Evolutionary conservation across 2,329 filamentous ascomycete genomes (phyloP).

Genomic region (Chrysoporthe cubensis): DNA sequence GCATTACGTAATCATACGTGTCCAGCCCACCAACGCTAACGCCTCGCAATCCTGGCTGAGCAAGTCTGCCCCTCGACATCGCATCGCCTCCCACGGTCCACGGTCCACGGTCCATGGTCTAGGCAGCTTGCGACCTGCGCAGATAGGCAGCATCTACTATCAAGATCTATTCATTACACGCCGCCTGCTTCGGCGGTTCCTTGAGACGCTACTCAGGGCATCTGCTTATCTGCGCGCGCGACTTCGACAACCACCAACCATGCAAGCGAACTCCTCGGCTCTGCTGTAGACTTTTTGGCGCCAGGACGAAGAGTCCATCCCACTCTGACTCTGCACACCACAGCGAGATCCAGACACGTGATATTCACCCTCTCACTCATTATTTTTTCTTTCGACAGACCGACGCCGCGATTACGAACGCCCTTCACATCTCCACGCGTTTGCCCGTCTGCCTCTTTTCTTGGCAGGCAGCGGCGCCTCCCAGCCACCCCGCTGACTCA

Average conservation of each 20-base stretch:
- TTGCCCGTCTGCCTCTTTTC: not conserved
- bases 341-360: not conserved
- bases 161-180: not conserved
- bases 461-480: not conserved
- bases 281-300: conserved; percentile 14
- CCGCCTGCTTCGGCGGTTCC: not conserved
- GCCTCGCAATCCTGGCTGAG: conserved; percentile 8
- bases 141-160: not conserved
- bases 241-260: conserved; percentile 4
- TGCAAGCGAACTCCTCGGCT: conserved; percentile 9
- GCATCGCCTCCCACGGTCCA: conserved; percentile 3
- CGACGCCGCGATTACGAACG: conserved; percentile 4
- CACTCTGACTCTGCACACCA: conserved; percentile 11
- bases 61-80: conserved; percentile 20
- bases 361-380: conserved; percentile 4
- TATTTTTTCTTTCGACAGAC: conserved; percentile 9
- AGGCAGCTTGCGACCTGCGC: not conserved
- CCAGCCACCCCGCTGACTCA: conserved; percentile 29
- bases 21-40: not conserved
- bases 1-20: not conserved
- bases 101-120: not conserved
- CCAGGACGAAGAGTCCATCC: conserved; percentile 13
- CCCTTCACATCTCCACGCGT: conserved; percentile 1
- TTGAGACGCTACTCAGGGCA: not conserved
- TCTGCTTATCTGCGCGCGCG: conserved; percentile 21